These are phyloP conservation scores for Pneumocystis sp. DNA, from an alignment of 1,139 yeast genomes.

Conservation along the genomic window DNA sequence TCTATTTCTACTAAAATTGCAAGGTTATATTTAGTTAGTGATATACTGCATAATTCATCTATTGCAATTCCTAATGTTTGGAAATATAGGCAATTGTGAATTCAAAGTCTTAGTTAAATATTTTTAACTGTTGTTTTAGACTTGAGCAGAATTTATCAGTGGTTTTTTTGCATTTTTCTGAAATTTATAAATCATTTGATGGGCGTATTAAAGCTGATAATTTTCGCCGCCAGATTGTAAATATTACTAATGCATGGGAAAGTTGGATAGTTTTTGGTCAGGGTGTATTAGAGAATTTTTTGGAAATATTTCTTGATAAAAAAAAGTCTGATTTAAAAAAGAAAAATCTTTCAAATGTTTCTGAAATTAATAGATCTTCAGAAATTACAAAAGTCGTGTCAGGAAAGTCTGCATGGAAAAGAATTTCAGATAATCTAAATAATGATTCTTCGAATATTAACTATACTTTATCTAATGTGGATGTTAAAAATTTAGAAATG, in stretches of 20 bases:
- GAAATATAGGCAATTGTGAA: conserved; percentile 13
- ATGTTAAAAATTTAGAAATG: neutral
- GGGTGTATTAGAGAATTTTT: conserved; percentile 2
- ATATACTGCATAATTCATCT: conserved; percentile 19
- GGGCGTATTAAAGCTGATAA: conserved; percentile 16
- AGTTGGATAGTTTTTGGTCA: conserved; percentile 7
- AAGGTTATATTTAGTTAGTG: conserved; percentile 20
- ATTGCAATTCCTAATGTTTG: conserved; percentile 16
- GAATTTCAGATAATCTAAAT: neutral
- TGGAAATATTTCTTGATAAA: conserved; percentile 1
- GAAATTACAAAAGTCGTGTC: neutral
- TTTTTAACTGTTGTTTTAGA: neutral
- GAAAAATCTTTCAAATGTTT: neutral
- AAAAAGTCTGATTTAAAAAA: neutral
- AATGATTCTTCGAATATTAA: neutral
- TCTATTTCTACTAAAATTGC: conserved; percentile 16
- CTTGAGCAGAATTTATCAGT: conserved; percentile 9
- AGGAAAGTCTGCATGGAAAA: neutral
- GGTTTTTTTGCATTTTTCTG: conserved; percentile 11
- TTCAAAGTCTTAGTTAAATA: neutral
- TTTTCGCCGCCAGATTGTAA: conserved; percentile 12
- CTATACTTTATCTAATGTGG: neutral
- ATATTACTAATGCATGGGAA: conserved; percentile 14
- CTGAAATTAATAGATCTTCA: conserved; percentile 4
- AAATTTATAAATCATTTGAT: conserved; percentile 12